Evolutionary conservation across 805 yeast species (phyloP), one percentile per base, ranked within the genome.

Genomic region (Schizosaccharomyces japonicus): DNA sequence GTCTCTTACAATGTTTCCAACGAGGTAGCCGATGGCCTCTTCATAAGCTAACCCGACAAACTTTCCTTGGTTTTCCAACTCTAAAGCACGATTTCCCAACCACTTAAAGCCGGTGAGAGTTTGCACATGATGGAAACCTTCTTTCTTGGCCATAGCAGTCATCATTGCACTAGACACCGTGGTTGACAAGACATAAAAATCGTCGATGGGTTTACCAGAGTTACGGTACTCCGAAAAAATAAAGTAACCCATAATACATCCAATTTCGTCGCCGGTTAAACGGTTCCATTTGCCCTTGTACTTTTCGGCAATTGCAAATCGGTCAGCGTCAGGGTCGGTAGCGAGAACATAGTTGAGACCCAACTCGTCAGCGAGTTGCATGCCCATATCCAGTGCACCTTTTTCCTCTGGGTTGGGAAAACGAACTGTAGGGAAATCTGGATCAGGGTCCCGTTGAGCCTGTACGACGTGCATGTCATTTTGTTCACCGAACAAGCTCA

Each of bases 331-430:
- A 0, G 98, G 98, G 57, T 87, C 98, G 60, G 79, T 87, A 1
- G 95, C 94, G 2, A 87, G 55, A 1, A 87, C 87, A 28, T 83
- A 58, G 2, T 63, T 58, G 23, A 70, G 60, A 0, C 66, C 66
- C 1, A 62, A 58, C 4, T 55, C 54, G 36, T 80, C 75, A 0
- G 94, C 95, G 2, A 62, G 58, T 7, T 57, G 47, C 17, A 76
- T 76, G 0, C 94, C 87, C 47, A 78, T 57, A 53, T 75, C 78
- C 49, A 90, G 65, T 0, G 96, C 96, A 2, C 95, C 95, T 52
- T 75, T 73, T 57, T 87, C 98, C 60, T 87, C 98, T 0, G 98
- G 98, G 56, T 87, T 87, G 4, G 98, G 98, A 56, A 87, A 87
- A 40, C 60, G 62, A 6, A 87, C 95, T 0, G 95, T 80, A 1